These are phyloP conservation scores for Nothophoma quercina DNA, from an alignment of 2,329 filamentous ascomycete species.

Conservation along the genomic window DNA sequence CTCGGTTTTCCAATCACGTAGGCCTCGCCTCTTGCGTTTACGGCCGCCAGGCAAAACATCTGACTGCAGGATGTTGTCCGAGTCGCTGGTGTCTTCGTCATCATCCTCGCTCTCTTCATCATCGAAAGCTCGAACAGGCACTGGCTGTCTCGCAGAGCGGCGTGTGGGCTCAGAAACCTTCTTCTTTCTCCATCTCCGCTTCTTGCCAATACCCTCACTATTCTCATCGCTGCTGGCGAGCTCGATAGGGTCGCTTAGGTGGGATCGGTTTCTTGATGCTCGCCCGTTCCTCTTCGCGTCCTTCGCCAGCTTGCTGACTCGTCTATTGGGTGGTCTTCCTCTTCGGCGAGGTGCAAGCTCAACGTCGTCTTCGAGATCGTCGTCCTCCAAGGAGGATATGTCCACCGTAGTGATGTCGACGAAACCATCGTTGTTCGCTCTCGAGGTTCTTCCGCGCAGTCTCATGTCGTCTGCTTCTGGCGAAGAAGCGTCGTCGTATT, in stretches of 20 bases:
- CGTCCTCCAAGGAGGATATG: slow-evolving; percentile 37
- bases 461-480: slow-evolving; percentile 32
- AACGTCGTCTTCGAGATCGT: slow-evolving; percentile 31
- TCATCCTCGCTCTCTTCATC: slow-evolving; percentile 29
- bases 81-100: slow-evolving; percentile 43
- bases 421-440: slow-evolving; percentile 30
- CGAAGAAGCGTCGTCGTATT: slow-evolving; percentile 28
- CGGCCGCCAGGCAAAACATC: slow-evolving; percentile 47
- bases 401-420: slow-evolving; percentile 40
- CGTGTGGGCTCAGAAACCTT: slow-evolving; percentile 33
- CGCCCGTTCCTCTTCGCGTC: slow-evolving; percentile 4
- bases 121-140: slow-evolving; percentile 20
- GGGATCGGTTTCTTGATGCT: slow-evolving; percentile 26
- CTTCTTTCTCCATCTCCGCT: slow-evolving; percentile 29
- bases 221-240: slow-evolving; percentile 36
- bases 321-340: slow-evolving; percentile 27
- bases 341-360: slow-evolving; percentile 24
- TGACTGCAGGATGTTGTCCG: slow-evolving; percentile 50
- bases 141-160: slow-evolving; percentile 37
- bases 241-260: slow-evolving; percentile 19
- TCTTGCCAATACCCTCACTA: slow-evolving; percentile 16
- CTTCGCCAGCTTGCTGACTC: neutral
- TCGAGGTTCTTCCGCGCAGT: slow-evolving; percentile 29
- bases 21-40: slow-evolving; percentile 48
- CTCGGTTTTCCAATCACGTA: slow-evolving; percentile 22